Evolutionary conservation across 345 rosid genomes (phyloP), one percentile per base, ranked within the genome.

Genomic region (Arabis hirsuta): DNA sequence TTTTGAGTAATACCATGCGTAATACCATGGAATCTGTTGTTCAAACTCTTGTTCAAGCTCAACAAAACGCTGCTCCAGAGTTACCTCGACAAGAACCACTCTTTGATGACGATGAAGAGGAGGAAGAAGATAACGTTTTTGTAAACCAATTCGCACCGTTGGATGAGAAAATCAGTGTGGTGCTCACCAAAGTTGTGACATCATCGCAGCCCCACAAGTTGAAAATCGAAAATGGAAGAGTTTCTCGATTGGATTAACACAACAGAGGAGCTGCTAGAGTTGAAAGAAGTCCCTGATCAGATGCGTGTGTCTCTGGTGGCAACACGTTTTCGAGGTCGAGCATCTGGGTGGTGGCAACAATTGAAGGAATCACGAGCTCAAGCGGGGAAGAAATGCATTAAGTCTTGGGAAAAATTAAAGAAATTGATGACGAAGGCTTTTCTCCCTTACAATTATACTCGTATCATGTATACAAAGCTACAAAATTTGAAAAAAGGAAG

Each of bases 221-320:
- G 29, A 27, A 1, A 27, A 27, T 27, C 29, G 4, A 27, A 27
- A 3, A 27, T 27, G 29, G 4, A 7, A 4, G 31, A 20, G 0
- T 41, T 60, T 26, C 48, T 60, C 1, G 65, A 60, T 5, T 60
- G 50, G 65, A 6, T 56, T 7, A n/a, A 56, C 14, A 56, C 43
- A 1, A 36, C 13, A 1, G 43, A 56, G 3, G 62, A 56, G 2
- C 12, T 56, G 5, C 9, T 56, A 0, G 62, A 56, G 3, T 56
- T 32, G 43, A 56, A 56, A 4, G 43, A 56, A 16, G 43, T 32
- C 7, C 24, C 24, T 13, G 41, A 27, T 31, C 43, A 32, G 10
- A 36, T 8, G 62, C 22, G 62, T 32, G 55, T 52, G n/a, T 5
- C 55, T 20, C 6, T 55, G 0, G 61, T 56, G 13, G 61, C 43